These are phyloP conservation scores for Lepidium sativum DNA, from an alignment of 345 rosid genomes.

Conservation along the genomic window DNA sequence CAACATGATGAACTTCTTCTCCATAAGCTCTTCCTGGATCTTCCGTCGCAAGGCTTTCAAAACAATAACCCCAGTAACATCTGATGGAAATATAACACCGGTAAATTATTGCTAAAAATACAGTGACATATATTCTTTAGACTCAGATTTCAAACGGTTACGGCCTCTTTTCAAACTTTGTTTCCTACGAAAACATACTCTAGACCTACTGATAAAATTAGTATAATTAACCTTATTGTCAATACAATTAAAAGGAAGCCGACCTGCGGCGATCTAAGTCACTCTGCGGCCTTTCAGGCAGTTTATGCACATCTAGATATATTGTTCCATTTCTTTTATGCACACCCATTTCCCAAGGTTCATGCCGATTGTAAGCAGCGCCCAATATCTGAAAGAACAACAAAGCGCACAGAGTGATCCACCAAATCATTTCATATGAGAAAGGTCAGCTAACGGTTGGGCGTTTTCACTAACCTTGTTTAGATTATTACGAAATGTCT, in stretches of 20 bases:
- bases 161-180: background rate
- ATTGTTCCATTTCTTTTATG: conserved; percentile 94
- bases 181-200: background rate
- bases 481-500: conserved; percentile 91
- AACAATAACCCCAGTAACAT: conserved; percentile 97
- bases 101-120: too few species aligned
- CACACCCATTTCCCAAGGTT: conserved; percentile 99
- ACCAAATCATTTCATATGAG: conserved; percentile 1
- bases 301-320: conserved; percentile 90
- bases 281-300: conserved; percentile 76
- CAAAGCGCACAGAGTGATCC: background rate
- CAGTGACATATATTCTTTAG: too few species aligned
- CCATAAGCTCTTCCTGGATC: conserved; percentile 76
- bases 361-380: conserved; percentile 73
- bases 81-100: conserved; percentile 31
- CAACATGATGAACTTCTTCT: conserved; percentile 70
- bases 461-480: conserved; percentile 60
- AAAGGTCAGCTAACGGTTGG: background rate
- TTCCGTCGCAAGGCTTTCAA: conserved; percentile 92
- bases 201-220: background rate
- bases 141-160: background rate
- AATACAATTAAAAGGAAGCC: background rate
- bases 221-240: background rate
- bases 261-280: conserved; percentile 90
- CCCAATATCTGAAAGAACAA: conserved; percentile 56